Evolutionary conservation across 352 stramenopile genomes (phyloP), one percentile per base, ranked within the genome.

Genomic region (Phytophthora foliorum): DNA sequence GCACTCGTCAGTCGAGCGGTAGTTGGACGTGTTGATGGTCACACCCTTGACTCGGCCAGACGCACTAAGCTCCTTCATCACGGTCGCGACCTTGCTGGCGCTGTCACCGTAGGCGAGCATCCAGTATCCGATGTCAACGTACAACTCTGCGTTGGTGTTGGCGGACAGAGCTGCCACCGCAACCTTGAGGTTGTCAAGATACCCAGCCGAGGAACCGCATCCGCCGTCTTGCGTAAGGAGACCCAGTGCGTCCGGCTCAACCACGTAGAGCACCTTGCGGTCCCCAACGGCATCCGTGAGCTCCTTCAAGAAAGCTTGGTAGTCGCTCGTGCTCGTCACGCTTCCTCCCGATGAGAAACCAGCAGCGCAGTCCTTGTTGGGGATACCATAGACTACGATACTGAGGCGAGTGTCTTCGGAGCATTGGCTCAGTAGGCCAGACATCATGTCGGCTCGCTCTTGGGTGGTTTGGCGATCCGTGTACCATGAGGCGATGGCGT

Each of bases 11-110:
- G 57, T 90, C 3, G 69, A 77, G n/a, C 81, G 74, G 71, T 92
- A 89, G 67, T 92, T 92, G 25, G 81, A 86, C 46, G 83, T 91
- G 49, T 91, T 91, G 53, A 93, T 75, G 41, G 78, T 67, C 19
- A 91, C 81, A 16, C 85, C 85, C 27, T 87, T 87, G 38, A 89
- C 34, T 16, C 51, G 54, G 3, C 77, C 78, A n/a, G 65, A 72
- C 3, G 46, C 49, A 2, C 55, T 60, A 10, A 90, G 69, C 32
- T 74, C 49, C 38, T 81, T 57, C 57, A 90, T 52, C 22, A 88
- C 56, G 16, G 66, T 58, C n/a, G 64, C 74, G 22, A 90, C 62
- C 6, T 64, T 70, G 32, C 61, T 44, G 7, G 63, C 51, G 10
- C 67, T 68, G 16, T 67, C 51, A 19, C 60, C 14, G 54, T 72